Base-by-base conservation (phyloP, 2,329 filamentous ascomycete genomes). In the Alternaria sp. region DNA sequence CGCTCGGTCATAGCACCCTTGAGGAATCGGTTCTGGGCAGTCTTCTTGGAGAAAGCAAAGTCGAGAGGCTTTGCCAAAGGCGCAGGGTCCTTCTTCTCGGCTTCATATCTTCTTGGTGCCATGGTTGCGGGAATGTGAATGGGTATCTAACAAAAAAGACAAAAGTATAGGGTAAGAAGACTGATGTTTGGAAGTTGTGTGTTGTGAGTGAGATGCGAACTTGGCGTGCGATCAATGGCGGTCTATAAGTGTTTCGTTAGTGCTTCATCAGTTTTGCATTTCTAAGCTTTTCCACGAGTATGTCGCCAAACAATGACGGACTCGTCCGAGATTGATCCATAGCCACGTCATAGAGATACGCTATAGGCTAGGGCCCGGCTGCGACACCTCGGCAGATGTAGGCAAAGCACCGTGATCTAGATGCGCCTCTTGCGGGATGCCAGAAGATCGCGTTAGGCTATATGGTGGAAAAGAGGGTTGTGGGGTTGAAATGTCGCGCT, bases 1-100 rank as follows among this genome's bases (percentile, higher is more conserved):
- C 85, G 81, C 74, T 92, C 90, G 2, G 86, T 87, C 89, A 91
- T 91, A 45, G 90, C 86, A 6, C 82, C 88, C 77, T 91, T 91
- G 67, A 91, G 76, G 71, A 91, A 88, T n/a, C 88, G 83, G 74
- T 91, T 91, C 45, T 84, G 85, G 2, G 88, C 88, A 2, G 83
- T 86, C 60, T 81, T 83, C 55, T 84, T 83, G 45, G 85, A 85
- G 67, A 84, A 84, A 15, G 77, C 77, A 64, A 83, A 84, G 30
- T 80, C 69, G 52, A 84, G 76, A n/a, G 82, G 80, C 68, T 83
- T 73, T 55, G 75, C 82, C 61, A 84, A 67, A 10, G 81, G 79
- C 2, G 79, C 72, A 21, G 78, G 67, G 66, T 82, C 80, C 63
- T 78, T 78, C 65, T 81, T 64, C 57, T 80, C 75, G 55, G 81